Percentiles rank a stretch among this genome's conserved stretches.
These are phyloP conservation scores for Oryza longistaminata DNA, from an alignment of 176 grass and related monocot genomes.

Conservation along the genomic window DNA sequence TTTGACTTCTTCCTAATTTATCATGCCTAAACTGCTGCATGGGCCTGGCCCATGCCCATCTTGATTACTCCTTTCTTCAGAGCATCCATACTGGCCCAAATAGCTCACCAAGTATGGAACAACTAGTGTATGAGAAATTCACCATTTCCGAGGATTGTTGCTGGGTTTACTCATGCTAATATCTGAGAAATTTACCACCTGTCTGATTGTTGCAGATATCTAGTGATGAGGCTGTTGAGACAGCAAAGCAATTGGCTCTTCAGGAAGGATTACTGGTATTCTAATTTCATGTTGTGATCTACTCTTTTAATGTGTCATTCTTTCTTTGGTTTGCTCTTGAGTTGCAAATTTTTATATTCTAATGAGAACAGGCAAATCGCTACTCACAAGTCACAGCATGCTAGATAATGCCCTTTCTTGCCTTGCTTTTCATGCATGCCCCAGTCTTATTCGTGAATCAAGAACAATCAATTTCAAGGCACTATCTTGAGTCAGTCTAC, in stretches of 20 bases:
- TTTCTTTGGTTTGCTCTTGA: constrained; percentile 5
- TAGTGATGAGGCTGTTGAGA: constrained; percentile 89
- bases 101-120: not conserved
- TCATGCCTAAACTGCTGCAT: too few species aligned
- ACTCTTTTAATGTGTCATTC: constrained; percentile 6
- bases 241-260: constrained; percentile 91
- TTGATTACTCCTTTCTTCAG: not conserved
- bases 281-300: constrained; percentile 16
- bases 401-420: not conserved
- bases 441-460: not conserved
- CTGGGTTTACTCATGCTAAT: constrained; percentile 16
- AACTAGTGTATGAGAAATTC: not conserved
- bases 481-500: not conserved
- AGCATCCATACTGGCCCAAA: not conserved
- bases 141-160: not conserved
- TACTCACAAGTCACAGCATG: not conserved
- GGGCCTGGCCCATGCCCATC: too few species aligned
- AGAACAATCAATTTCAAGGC: constrained; percentile 8
- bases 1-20: too few species aligned
- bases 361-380: not conserved
- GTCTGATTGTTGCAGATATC: constrained; percentile 58
- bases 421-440: constrained; percentile 2
- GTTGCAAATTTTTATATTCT: not conserved
- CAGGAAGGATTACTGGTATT: constrained; percentile 94
- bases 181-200: not conserved